These are phyloP conservation scores for Aspergillus wentii DNA, from an alignment of 495 filamentous ascomycete species.

Conservation along the genomic window DNA sequence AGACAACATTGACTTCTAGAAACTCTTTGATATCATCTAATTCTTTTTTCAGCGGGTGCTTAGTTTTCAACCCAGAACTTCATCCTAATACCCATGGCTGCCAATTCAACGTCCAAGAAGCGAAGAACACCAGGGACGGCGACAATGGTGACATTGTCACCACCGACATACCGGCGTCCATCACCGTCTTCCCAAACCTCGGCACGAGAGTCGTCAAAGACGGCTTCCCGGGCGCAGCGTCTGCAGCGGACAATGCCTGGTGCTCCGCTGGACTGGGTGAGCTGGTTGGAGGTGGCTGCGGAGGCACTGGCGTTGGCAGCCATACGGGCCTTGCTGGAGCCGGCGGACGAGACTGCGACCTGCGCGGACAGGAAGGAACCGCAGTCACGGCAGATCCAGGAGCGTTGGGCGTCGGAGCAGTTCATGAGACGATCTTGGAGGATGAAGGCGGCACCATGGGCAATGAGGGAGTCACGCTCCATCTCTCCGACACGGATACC, in stretches of 20 bases:
- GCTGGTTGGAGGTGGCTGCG: conserved; percentile 27
- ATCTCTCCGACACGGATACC: conserved; percentile 99
- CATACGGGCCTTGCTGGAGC: conserved; percentile 23
- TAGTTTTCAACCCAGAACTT: conserved; percentile 72
- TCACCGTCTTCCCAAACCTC: conserved; percentile 90
- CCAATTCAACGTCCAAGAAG: conserved; percentile 91
- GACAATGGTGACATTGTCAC: conserved; percentile 83
- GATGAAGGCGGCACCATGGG: conserved; percentile 91
- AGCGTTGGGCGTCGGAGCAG: conserved; percentile 83
- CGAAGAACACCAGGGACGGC: conserved; percentile 88
- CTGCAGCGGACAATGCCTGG: conserved; percentile 77
- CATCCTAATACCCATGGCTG: conserved; percentile 87
- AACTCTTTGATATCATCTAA: background rate
- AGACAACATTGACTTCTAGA: too few species aligned
- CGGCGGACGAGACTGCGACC: conserved; percentile 52
- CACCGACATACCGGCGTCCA: conserved; percentile 75
- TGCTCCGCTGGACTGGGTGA: conserved; percentile 32
- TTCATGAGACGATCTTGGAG: conserved; percentile 94
- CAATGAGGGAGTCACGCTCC: conserved; percentile 92
- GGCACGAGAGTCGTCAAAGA: conserved; percentile 56
- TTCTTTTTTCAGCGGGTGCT: conserved; percentile 2
- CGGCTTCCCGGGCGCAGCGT: conserved; percentile 68
- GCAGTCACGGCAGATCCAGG: conserved; percentile 84
- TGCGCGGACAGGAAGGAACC: conserved; percentile 84
- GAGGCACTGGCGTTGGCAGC: conserved; percentile 27